These are phyloP conservation scores for Mercurialis annua DNA, from an alignment of 345 rosid genomes.

Conservation along the genomic window DNA sequence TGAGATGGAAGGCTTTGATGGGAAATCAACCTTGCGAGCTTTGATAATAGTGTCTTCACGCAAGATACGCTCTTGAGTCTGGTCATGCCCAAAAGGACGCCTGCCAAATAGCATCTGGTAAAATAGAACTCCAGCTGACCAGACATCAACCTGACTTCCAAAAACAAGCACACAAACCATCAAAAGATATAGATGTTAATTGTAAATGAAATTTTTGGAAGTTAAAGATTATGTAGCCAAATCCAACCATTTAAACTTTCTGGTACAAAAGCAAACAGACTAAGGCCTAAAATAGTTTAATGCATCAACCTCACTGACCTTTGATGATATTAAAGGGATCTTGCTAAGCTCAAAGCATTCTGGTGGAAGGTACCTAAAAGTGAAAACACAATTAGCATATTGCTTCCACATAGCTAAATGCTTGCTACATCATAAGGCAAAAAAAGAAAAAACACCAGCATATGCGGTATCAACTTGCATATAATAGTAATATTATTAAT, in stretches of 20 bases:
- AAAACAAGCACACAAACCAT: constrained; percentile 5
- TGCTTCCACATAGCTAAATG: not conserved
- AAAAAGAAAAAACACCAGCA: not conserved
- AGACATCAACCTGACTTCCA: constrained; percentile 82
- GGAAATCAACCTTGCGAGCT: constrained; percentile 95
- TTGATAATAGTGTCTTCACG: constrained; percentile 95
- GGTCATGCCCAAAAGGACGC: constrained; percentile 99
- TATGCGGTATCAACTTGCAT: not conserved
- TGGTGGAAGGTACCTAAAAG: constrained; percentile 89
- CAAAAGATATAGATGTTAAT: not conserved
- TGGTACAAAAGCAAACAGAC: not conserved
- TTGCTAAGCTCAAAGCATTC: constrained; percentile 96
- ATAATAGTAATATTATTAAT: not conserved
- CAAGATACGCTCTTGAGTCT: constrained; percentile 88
- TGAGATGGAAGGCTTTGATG: constrained; percentile 82
- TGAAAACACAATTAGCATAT: constrained; percentile 3
- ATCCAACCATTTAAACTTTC: not conserved
- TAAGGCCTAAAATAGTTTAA: not conserved
- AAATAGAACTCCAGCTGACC: constrained; percentile 93
- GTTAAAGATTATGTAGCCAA: not conserved
- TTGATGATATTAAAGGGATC: constrained; percentile 92
- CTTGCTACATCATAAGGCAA: not conserved
- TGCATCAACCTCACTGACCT: constrained; percentile 44
- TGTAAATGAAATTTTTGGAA: not conserved
- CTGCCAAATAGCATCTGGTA: constrained; percentile 95